Evolutionary conservation across 2,329 filamentous ascomycete species (phyloP), one percentile per base, ranked within the genome.

Genomic region (Phoma sp.): DNA sequence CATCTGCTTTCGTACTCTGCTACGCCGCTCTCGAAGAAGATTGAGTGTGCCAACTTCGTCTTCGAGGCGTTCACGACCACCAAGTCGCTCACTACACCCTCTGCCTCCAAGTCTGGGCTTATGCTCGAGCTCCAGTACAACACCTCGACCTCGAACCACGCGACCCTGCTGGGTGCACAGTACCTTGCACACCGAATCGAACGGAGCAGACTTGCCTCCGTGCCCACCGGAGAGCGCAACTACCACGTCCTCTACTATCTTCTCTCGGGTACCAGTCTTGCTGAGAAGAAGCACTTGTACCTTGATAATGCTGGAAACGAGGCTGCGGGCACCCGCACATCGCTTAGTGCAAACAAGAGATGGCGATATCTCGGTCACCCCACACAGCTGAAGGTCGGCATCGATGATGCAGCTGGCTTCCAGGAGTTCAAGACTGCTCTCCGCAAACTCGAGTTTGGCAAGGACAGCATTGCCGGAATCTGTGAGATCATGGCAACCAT

Each of bases 121-220:
- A 96, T 96, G 72, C 95, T 95, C 73, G 95, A 99, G 75, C 82
- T 99, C 37, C 95, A 99, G 75, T 99, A 99, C 73, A 93, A 99
- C 73, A 96, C 91, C 1, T 86, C 91, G 0, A 88, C 92, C 0
- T 89, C 88, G 0, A 88, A 90, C 24, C 92, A 89, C 68, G 95
- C 95, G 1, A 87, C 92, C 2, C 82, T 99, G 25, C 90, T 99
- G 61, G 95, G 95, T 77, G 93, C 91, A 65, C 98, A 99, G 77
- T 82, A 99, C 13, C 82, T 99, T 39, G 93, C 98, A 66, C 95
- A 99, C 74, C 86, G 95, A 63, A 80, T 99, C 42, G 95, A 99
- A 77, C 83, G 95, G 52, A 96, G 92, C 77, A 86, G 95, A 59
- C 92, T 99, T 59, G 87, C 95, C 25, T 86, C 91, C 36, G 93